phyloP scores from a whole-genome alignment of 768 basidiomycete genomes.

The Glaciozyma martinii region DNA sequence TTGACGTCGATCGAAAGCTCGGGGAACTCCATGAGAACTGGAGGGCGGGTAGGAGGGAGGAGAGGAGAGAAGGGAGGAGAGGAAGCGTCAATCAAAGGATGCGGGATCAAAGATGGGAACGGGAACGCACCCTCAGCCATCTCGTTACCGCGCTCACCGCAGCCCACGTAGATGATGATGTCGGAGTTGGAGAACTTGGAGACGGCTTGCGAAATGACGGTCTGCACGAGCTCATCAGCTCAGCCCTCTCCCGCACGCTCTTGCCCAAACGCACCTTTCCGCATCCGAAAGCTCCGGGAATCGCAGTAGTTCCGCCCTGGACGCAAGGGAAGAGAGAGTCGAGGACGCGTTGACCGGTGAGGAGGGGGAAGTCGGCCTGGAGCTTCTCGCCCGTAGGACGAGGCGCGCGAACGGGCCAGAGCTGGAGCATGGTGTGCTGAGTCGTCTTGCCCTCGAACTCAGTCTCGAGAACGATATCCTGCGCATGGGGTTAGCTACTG shows the following conservation, averaged over 20 bases:
- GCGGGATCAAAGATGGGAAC: neutral
- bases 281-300: conserved; percentile 98
- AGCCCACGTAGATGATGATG: conserved; percentile 98
- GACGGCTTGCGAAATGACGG: conserved; percentile 93
- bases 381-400: conserved; percentile 92
- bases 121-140: conserved; percentile 45
- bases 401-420: conserved; percentile 98
- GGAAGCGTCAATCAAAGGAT: neutral
- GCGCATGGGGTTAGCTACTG: neutral
- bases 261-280: conserved; percentile 52
- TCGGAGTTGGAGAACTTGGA: conserved; percentile 99
- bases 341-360: conserved; percentile 93
- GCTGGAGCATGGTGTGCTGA: conserved; percentile 91
- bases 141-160: conserved; percentile 96
- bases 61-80: neutral
- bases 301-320: conserved; percentile 91
- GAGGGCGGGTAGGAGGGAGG: neutral
- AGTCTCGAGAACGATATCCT: conserved; percentile 94
- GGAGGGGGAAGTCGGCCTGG: conserved; percentile 79
- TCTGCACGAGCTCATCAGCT: conserved; percentile 40
- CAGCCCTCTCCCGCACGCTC: too few relatives aligned
- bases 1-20: conserved; percentile 85
- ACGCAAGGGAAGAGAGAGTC: conserved; percentile 98
- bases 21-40: conserved; percentile 92
- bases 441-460: conserved; percentile 93